Evolutionary conservation across 306 rosid genomes (phyloP), one percentile per base, ranked within the genome.

Genomic region (Dryas alaskensis): DNA sequence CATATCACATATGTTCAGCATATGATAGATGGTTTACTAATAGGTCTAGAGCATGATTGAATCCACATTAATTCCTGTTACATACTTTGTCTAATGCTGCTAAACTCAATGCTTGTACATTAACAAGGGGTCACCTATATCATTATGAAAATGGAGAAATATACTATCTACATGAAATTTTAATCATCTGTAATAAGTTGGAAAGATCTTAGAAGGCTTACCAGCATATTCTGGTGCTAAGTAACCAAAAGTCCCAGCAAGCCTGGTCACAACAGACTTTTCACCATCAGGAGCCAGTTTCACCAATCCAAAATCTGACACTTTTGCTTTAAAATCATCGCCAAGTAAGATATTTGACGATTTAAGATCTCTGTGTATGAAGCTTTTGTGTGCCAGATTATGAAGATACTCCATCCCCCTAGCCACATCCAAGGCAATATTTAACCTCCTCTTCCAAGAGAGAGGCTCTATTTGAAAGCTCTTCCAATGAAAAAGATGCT

Each of bases 181-280:
- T 0, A 49, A 49, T 11, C 44, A 25, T 13, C 7, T 0, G 25
- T 27, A n/a, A 16, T 59, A 67, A 39, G n/a, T 27, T 52, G 12
- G 47, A 60, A 74, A 48, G 10, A n/a, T 11, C 64, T 54, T 47
- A 27, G 39, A 62, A 72, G 22, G 65, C 57, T 82, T 65, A 95
- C 99, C 99, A 63, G 99, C 99, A 85, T 95, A 95, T 84, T 95
- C 99, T 55, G 99, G 99, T 11, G 99, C 99, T 61, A 95, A 79
- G 83, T 95, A 95, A 76, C 99, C 99, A 71, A 95, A 95, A 77
- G 99, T 95, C 58, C 99, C 99, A 22, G 98, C 99, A 76, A 95
- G 99, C 75, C 82, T 79, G 77, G 99, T 95, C 69, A 81, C 98
- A 11, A 95, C 89, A 22, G 97, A 95, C 81, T 82, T 88, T 81